Base-by-base conservation (phyloP, 345 rosid genomes). In the Brassica juncea region DNA sequence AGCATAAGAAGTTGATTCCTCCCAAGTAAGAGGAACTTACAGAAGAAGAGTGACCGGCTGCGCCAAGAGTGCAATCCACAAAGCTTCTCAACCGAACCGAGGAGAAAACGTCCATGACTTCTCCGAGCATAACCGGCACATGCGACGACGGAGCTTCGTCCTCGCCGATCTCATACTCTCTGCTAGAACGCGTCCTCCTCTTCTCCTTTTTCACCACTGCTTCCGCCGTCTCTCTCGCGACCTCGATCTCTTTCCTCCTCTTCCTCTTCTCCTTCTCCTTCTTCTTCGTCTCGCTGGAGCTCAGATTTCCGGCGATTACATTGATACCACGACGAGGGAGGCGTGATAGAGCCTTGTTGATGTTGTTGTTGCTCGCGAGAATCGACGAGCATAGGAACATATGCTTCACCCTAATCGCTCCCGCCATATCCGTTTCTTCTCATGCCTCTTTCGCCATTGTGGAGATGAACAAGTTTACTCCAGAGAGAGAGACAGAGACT, bases 31-130 rank as follows among this genome's bases (percentile, higher is more conserved):
- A 14, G 31, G 47, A n/a, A 79, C 92, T 72, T 27, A 94, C 99
- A 47, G 95, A 90, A 3, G 97, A 89, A 64, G 97, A 89, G 77
- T 94, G 97, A 21, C 97, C 99, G 12, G 92, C 99, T 4, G 97
- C 95, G 23, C 99, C 99, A 66, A 94, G 85, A 2, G 99, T 94
- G 71, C 97, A 94, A 76, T 94, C 99, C 7, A 90, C 89, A 30
- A 94, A 94, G 71, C 92, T 89, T 66, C 66, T 78, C 19, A 92
- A 82, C 0, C 71, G 72, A 71, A 81, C 81, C 0, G 91, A 84
- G 39, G 97, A 84, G 88, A 92, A 94, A 4, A 90, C 85, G 66
- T 94, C 99, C 75, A 86, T 35, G 19, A 94, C 97, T 82, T 94
- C 97, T 15, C 92, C 93, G 64, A 91, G 81, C 95, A 94, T 73